These are phyloP conservation scores for Suhomyces maxii DNA, from an alignment of 1,139 yeast species.

Conservation along the genomic window DNA sequence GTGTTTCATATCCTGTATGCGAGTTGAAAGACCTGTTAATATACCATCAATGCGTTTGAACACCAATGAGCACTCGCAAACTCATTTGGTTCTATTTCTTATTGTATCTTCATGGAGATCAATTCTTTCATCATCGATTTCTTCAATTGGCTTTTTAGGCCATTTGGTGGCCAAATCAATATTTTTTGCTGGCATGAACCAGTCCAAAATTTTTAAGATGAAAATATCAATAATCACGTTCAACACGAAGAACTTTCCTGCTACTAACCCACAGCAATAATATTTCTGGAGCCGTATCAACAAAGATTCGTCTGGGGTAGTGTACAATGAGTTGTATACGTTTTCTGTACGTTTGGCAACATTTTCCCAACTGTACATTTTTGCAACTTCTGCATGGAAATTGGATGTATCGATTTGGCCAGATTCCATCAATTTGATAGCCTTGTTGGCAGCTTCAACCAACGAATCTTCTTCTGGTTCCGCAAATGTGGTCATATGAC, in stretches of 20 bases:
- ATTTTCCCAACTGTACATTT: constrained; percentile 92
- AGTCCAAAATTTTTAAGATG: constrained; percentile 61
- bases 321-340: constrained; percentile 66
- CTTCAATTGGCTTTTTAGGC: constrained; percentile 46
- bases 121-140: neutral
- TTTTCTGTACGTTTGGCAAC: constrained; percentile 83
- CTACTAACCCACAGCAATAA: constrained; percentile 78
- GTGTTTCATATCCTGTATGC: too few species aligned
- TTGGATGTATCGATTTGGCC: constrained; percentile 66
- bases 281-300: constrained; percentile 53
- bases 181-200: constrained; percentile 62
- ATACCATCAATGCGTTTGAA: too few species aligned
- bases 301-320: constrained; percentile 49
- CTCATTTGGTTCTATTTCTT: too few species aligned
- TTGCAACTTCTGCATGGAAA: constrained; percentile 75
- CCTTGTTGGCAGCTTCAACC: constrained; percentile 65
- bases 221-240: constrained; percentile 80
- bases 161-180: constrained; percentile 79
- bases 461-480: constrained; percentile 79
- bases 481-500: constrained; percentile 91
- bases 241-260: constrained; percentile 77
- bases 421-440: constrained; percentile 57
- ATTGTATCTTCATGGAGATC: too few species aligned
- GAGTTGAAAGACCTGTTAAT: too few species aligned
- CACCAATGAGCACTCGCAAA: too few species aligned